These are phyloP conservation scores for Planoprotostelium fungivorum DNA, from an alignment of 78 protist genomes.

Conservation along the genomic window DNA sequence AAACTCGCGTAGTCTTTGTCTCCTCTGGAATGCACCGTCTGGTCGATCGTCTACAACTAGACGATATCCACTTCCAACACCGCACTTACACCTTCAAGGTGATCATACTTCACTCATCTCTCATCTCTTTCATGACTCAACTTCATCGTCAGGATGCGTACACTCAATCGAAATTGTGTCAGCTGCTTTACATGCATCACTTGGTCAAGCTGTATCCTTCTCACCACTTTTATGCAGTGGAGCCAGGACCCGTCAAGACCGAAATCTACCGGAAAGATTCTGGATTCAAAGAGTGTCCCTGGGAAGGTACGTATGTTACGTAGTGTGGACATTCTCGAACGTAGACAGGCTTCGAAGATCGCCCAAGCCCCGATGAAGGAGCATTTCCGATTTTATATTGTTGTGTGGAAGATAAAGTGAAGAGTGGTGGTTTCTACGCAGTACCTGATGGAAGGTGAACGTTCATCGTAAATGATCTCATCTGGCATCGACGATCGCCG, in stretches of 20 bases:
- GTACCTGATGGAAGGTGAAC: background rate
- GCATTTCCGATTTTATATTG: too few species aligned
- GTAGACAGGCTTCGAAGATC: background rate
- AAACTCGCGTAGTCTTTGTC: background rate
- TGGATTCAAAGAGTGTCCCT: background rate
- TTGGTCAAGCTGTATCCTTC: background rate
- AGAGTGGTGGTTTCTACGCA: too few species aligned
- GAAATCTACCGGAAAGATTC: background rate
- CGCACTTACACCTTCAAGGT: background rate
- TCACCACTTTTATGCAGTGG: background rate
- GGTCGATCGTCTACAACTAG: background rate
- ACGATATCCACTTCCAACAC: background rate
- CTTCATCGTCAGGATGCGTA: slow-evolving; percentile 1
- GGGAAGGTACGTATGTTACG: background rate
- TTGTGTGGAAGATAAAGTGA: too few species aligned
- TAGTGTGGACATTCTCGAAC: background rate
- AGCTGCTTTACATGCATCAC: background rate
- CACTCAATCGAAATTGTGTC: background rate
- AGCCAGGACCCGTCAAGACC: background rate
- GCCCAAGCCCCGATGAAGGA: background rate
- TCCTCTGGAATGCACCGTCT: background rate
- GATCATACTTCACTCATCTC: background rate
- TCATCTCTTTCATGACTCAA: too few species aligned
- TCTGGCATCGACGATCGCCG: background rate
- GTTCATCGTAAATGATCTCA: too few species aligned